Conservation (phyloP, 108 stramenopile species). For the Skeletonema costatum region DNA sequence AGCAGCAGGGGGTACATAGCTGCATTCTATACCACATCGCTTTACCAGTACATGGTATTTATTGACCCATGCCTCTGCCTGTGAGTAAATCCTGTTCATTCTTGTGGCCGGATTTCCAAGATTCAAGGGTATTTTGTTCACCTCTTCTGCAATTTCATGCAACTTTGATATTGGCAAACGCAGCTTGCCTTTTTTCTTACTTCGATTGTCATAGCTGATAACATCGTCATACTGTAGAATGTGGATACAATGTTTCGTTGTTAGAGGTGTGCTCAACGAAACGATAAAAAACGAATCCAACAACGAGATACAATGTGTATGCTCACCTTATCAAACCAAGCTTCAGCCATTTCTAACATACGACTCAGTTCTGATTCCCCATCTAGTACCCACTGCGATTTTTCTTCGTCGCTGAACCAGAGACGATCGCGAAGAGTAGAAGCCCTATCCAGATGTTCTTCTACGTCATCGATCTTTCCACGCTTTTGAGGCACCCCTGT, state of each 20-base stretch:
- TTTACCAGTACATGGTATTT: conserved; percentile 46
- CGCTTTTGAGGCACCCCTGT: conserved; percentile 41
- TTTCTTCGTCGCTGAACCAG: conserved; percentile 44
- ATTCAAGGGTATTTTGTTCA: conserved; percentile 61
- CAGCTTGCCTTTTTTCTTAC: conserved; percentile 31
- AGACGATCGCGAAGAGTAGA: conserved; percentile 62
- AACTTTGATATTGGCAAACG: conserved; percentile 58
- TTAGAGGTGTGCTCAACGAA: neutral
- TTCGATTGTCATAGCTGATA: conserved; percentile 66
- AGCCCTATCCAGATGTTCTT: conserved; percentile 70
- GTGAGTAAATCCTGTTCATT: conserved; percentile 59
- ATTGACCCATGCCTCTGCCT: conserved; percentile 72
- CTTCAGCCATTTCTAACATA: conserved; percentile 61
- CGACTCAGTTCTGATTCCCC: conserved; percentile 57
- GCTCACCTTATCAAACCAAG: conserved; percentile 74
- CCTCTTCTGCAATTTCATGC: conserved; percentile 57
- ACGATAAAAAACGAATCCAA: neutral
- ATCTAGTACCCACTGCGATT: conserved; percentile 56
- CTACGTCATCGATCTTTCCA: conserved; percentile 75
- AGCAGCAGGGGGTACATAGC: conserved; percentile 20
- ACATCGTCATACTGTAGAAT: conserved; percentile 53
- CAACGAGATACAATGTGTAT: neutral
- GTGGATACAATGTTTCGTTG: neutral
- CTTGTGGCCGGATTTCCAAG: conserved; percentile 63
- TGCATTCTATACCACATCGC: conserved; percentile 50